A percentile compares a stretch with the other conserved stretches of the same genome.
Conservation (phyloP, 106 monocot genomes). For the Cymbidium sinense region DNA sequence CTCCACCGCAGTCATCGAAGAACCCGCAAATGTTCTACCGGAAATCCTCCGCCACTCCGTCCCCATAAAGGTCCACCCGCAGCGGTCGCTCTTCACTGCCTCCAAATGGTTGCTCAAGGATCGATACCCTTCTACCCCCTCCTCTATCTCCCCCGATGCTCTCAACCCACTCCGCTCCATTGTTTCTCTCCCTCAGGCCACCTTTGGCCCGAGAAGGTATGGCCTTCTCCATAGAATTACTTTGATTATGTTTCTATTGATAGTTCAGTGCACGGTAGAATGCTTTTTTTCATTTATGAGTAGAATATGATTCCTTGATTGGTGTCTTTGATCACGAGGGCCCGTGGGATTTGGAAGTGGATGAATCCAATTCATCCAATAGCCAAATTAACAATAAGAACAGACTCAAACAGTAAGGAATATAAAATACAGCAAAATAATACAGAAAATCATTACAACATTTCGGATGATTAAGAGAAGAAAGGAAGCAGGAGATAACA, state of each 20-base stretch:
- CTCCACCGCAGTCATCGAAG: not conserved
- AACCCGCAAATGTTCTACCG: conserved; percentile 61
- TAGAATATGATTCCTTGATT: too few relatives aligned
- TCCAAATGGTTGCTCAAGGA: conserved; percentile 59
- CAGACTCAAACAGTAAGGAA: too few relatives aligned
- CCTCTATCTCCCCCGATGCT: conserved; percentile 12
- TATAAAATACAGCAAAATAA: too few relatives aligned
- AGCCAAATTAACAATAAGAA: too few relatives aligned
- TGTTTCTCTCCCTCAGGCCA: conserved; percentile 73
- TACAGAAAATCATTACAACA: too few relatives aligned
- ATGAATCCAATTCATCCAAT: too few relatives aligned
- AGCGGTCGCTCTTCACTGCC: conserved; percentile 20
- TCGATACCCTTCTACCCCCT: not conserved
- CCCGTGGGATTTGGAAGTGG: too few relatives aligned
- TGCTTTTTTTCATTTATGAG: too few relatives aligned
- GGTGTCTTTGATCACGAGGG: too few relatives aligned
- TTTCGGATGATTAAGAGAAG: too few relatives aligned
- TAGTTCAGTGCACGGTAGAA: not conserved
- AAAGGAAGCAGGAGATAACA: too few relatives aligned
- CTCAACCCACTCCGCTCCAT: conserved; percentile 72
- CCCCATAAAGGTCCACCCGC: conserved; percentile 35
- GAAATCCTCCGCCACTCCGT: conserved; percentile 96
- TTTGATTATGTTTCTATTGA: not conserved
- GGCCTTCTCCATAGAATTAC: not conserved
- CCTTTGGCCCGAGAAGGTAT: conserved; percentile 88